phyloP scores from a whole-genome alignment of 2,329 filamentous ascomycete species.

The Uncinocarpus reesii region DNA sequence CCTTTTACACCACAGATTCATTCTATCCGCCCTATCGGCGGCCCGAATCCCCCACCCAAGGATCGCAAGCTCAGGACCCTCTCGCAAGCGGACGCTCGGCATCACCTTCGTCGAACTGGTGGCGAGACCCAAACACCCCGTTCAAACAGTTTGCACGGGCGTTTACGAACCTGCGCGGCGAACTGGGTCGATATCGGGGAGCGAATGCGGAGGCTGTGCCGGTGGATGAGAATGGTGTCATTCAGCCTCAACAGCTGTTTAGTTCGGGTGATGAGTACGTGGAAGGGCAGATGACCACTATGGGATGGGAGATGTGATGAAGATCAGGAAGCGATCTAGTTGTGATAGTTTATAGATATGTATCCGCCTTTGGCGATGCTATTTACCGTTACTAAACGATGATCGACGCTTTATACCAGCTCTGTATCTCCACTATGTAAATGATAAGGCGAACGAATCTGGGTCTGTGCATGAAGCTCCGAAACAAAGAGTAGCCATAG shows the following conservation, averaged over 20 bases:
- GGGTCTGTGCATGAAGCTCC: background rate
- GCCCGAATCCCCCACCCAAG: background rate
- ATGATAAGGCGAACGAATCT: background rate
- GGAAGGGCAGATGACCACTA: slow-evolving; percentile 8
- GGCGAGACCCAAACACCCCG: slow-evolving; percentile 28
- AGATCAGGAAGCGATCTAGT: too few species aligned
- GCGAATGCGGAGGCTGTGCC: slow-evolving; percentile 20
- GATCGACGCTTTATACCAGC: too few species aligned
- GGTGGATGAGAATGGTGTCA: slow-evolving; percentile 28
- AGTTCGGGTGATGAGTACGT: background rate
- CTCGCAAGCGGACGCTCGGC: background rate
- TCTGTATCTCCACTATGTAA: too few species aligned
- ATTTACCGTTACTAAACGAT: too few species aligned
- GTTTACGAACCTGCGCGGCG: slow-evolving; percentile 26
- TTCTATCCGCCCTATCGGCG: slow-evolving; percentile 1
- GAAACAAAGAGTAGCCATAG: background rate
- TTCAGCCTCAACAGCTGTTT: slow-evolving; percentile 18
- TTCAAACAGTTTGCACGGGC: slow-evolving; percentile 31
- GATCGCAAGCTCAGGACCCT: background rate
- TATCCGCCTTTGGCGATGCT: too few species aligned
- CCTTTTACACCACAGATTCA: slow-evolving; percentile 1
- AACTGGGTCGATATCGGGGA: slow-evolving; percentile 23
- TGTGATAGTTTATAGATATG: too few species aligned
- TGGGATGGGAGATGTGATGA: slow-evolving; percentile 13
- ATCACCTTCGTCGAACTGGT: slow-evolving; percentile 20